Base-by-base conservation (phyloP, 805 yeast genomes). In the Cyberlindnera amylophila region DNA sequence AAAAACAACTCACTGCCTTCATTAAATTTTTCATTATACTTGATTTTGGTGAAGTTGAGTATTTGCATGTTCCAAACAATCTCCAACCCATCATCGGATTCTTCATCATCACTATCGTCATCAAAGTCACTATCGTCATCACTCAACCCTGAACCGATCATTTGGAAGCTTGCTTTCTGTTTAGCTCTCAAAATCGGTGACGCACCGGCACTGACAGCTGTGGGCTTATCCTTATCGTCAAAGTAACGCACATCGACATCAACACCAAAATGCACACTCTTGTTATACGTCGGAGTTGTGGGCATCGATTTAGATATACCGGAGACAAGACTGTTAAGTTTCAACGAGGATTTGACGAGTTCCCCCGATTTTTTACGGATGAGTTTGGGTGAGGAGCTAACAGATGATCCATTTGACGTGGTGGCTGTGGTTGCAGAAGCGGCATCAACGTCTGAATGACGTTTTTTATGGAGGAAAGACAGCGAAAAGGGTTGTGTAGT, bases 311-410 rank as follows among this genome's bases (percentile, higher is more conserved):
- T 66, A 12, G 71, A 61, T 26, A 58, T 39, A n/a, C 43, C 46
- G 15, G 57, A 61, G n/a, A 68, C 60, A 10, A 70, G 53, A 15
- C 63, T 53, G 39, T 61, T 61, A 17, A 70, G 39, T 55, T 82
- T 83, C 42, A 87, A 68, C 12, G 86, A 81, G 2, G 90, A 78
- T 57, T 86, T 86, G 34, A 87, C 83, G 34, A 85, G 66, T 58
- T 88, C 96, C n/a, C 96, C 96, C 1, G 88, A 78, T 61, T 89
- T 89, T 61, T 89, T 90, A 37, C 95, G 79, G 4, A 87, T 75
- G 41, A 86, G 63, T 4, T 70, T 68, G 13, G 63, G 59, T 23
- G 50, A 37, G 11, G 27, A 23, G 10, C 21, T 2, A 4, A 17
- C 17, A 14, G 47, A 33, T 1, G 47, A 34, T 15, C 21, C 10